phyloP scores from a whole-genome alignment of 2,329 filamentous ascomycete species.

The Ophiostoma ips region DNA sequence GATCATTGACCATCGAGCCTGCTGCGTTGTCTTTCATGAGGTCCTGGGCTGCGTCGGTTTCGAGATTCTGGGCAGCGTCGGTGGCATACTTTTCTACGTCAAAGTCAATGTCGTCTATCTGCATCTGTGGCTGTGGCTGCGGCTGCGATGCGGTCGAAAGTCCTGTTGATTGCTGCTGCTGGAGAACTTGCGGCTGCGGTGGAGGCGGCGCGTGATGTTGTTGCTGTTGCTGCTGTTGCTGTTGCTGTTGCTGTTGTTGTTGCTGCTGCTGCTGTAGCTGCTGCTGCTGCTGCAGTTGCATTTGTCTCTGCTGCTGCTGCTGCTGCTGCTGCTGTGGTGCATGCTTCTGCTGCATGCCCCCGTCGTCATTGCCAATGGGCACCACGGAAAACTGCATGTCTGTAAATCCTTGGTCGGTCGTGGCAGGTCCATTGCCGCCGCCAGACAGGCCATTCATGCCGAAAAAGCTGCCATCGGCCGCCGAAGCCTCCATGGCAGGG shows the following conservation, averaged over 20 bases:
- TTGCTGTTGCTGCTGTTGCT: neutral
- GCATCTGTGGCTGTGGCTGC: neutral
- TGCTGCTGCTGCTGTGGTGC: neutral
- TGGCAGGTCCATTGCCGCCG: conserved; percentile 5
- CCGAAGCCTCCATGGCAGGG: conserved; percentile 8
- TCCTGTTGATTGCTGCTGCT: too few species aligned
- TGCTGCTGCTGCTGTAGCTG: neutral
- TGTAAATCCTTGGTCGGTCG: conserved; percentile 36
- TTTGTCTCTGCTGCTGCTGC: neutral
- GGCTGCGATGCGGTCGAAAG: neutral
- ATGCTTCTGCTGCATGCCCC: conserved; percentile 9
- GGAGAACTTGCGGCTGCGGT: neutral
- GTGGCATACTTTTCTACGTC: conserved; percentile 31
- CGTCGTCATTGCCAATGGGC: conserved; percentile 19
- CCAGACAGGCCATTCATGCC: conserved; percentile 7
- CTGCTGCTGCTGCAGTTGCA: neutral
- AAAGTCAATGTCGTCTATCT: conserved; percentile 25
- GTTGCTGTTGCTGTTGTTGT: neutral
- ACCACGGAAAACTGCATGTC: conserved; percentile 43
- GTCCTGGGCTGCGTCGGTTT: conserved; percentile 10
- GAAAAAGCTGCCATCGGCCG: conserved; percentile 8
- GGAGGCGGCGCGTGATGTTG: conserved; percentile 8
- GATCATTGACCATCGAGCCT: neutral
- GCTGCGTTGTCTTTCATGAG: too few species aligned
- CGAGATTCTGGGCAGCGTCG: conserved; percentile 17